These are phyloP conservation scores for Amorphotheca resinae DNA, from an alignment of 495 filamentous ascomycete species.

Conservation along the genomic window DNA sequence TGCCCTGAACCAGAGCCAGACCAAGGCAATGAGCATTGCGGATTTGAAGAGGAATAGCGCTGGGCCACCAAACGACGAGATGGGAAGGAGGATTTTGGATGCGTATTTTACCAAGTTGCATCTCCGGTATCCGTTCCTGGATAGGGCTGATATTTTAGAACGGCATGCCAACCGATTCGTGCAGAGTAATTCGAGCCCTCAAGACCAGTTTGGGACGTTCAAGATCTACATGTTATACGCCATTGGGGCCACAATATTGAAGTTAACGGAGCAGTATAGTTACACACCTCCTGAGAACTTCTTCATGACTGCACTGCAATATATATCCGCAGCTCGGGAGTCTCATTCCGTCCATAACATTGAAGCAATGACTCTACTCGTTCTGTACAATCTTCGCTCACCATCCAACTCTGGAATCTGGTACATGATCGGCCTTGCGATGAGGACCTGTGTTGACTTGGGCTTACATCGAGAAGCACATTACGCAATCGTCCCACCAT, in stretches of 20 bases:
- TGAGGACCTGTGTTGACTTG: slow-evolving; percentile 41
- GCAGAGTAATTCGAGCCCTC: slow-evolving; percentile 27
- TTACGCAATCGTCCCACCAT: slow-evolving; percentile 33
- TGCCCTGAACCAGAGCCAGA: slow-evolving; percentile 24
- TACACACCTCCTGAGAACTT: slow-evolving; percentile 35
- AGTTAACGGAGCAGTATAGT: slow-evolving; percentile 34
- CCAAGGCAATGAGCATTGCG: slow-evolving; percentile 23
- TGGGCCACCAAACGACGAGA: slow-evolving; percentile 37
- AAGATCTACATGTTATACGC: slow-evolving; percentile 41
- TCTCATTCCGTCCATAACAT: slow-evolving; percentile 39
- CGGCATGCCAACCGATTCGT: slow-evolving; percentile 33
- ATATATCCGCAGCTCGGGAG: slow-evolving; percentile 38
- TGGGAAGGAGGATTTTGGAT: slow-evolving; percentile 33
- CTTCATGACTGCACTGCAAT: slow-evolving; percentile 37
- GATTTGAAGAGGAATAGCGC: slow-evolving; percentile 31
- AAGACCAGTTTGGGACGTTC: slow-evolving; percentile 37
- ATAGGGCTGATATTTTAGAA: slow-evolving; percentile 31
- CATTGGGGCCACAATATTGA: slow-evolving; percentile 38
- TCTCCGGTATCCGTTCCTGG: slow-evolving; percentile 38
- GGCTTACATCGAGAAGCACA: slow-evolving; percentile 39
- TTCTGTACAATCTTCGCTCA: slow-evolving; percentile 39
- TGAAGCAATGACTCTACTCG: slow-evolving; percentile 42
- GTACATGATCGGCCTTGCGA: slow-evolving; percentile 45
- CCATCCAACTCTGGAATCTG: slow-evolving; percentile 41
- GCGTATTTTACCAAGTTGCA: slow-evolving; percentile 35